Percentiles rank a stretch among this genome's conserved stretches.
Evolutionary conservation across 257 asterid genomes (phyloP).

Genomic region (Plantago ovata): DNA sequence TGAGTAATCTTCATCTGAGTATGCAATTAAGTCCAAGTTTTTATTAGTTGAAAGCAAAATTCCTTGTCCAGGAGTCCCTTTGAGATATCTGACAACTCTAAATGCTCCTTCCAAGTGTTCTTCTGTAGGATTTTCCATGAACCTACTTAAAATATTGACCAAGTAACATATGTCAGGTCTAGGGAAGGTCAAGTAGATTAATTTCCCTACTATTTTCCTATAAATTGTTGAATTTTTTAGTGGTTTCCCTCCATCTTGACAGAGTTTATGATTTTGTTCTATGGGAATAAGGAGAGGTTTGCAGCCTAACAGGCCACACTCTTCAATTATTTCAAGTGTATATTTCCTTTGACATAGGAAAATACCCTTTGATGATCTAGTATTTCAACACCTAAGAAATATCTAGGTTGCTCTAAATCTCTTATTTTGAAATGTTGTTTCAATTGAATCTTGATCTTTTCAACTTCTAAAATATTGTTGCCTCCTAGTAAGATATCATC

Average conservation of each 20-base stretch:
- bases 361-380: conserved; percentile 4
- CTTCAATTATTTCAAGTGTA: neutral
- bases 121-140: neutral
- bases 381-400: neutral
- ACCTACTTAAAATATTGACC: neutral
- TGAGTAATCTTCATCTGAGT: neutral
- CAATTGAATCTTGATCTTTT: neutral
- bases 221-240: neutral
- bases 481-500: neutral
- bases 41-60: neutral
- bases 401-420: neutral
- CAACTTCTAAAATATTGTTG: neutral
- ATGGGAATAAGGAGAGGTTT: neutral
- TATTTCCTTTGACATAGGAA: neutral
- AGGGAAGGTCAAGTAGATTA: neutral
- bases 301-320: neutral
- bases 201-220: neutral
- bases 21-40: neutral
- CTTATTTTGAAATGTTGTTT: neutral
- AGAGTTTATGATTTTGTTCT: neutral
- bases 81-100: neutral
- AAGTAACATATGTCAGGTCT: neutral
- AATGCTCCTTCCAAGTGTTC: neutral
- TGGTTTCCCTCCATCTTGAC: neutral
- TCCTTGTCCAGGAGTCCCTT: neutral